Percentiles rank a stretch among this genome's conserved stretches.
These are phyloP conservation scores for Capsicum pubescens DNA, from an alignment of 257 asterid species.

Conservation along the genomic window DNA sequence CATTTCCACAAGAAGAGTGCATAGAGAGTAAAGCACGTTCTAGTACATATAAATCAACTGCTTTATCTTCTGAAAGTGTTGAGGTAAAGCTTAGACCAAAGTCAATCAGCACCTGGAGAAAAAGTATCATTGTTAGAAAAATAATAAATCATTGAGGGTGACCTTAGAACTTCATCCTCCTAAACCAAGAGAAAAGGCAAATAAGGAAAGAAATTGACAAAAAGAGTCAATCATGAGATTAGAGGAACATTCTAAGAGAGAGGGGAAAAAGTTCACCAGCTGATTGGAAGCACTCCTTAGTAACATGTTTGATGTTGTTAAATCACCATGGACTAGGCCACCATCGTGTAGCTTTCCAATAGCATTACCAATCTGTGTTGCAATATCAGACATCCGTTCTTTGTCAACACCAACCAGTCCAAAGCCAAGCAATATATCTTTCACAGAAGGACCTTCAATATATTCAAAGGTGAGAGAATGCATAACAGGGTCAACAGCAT, in stretches of 20 bases:
- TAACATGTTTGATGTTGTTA: slow-evolving; percentile 96
- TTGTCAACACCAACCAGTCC: slow-evolving; percentile 68
- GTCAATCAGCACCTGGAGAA: slow-evolving; percentile 78
- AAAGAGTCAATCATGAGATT: not conserved
- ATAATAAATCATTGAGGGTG: not conserved
- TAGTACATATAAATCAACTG: slow-evolving; percentile 92
- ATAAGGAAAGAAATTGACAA: not conserved
- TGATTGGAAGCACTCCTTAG: slow-evolving; percentile 62
- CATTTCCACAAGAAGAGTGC: slow-evolving; percentile 98
- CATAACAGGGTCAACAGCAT: slow-evolving; percentile 71
- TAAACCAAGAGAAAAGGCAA: not conserved
- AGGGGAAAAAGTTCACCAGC: slow-evolving; percentile 60
- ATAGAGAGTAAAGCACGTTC: slow-evolving; percentile 94
- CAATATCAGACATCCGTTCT: slow-evolving; percentile 72
- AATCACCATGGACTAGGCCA: slow-evolving; percentile 92
- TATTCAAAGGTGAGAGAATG: slow-evolving; percentile 81
- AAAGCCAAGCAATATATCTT: slow-evolving; percentile 78
- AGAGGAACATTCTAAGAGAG: not conserved
- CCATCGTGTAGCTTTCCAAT: slow-evolving; percentile 91
- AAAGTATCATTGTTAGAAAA: not conserved
- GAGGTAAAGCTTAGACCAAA: slow-evolving; percentile 95
- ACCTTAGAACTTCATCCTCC: not conserved
- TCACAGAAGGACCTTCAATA: slow-evolving; percentile 81
- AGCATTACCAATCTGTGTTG: slow-evolving; percentile 81
- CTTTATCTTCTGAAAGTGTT: slow-evolving; percentile 95